Base-by-base conservation (phyloP, 2,329 filamentous ascomycete species). In the Pseudodiploospora longispora region DNA sequence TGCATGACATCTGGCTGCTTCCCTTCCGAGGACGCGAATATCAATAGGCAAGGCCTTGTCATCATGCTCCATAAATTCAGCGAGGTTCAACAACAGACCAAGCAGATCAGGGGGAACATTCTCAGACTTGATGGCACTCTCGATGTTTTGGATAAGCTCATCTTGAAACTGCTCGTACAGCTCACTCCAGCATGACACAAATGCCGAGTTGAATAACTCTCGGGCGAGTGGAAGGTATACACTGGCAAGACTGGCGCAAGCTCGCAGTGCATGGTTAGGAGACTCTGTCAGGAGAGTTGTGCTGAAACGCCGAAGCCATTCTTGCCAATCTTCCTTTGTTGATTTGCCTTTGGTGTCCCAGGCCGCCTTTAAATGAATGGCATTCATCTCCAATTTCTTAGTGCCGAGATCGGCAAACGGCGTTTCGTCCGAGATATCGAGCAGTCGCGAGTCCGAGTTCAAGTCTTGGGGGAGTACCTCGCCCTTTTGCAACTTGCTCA, bases 21-120 rank as follows among this genome's bases (percentile, higher is more conserved):
- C 95, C 59, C 91, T 85, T 30, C 94, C 94, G 8, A 98, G 76
- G 7, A 93, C 89, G 40, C 93, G 77, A 51, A 99, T 96, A 59
- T 99, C 94, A 50, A 99, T 98, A 2, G 93, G 93, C 42, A 99
- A 71, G 10, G 94, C 91, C 64, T 98, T 98, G 63, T 99, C 93
- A 56, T 98, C 94, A 59, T 98, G 93, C 61, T 99, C 93, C 93
- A 99, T 99, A 63, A 98, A 99, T 61, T 99, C 93, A 27, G 93
- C 93, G 41, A 99, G 75, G 58, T 98, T 98, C 40, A 99, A 79
- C 29, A 99, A 73, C 40, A 96, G 84, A 48, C 95, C 91, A 6
- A 98, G 72, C 52, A 99, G 84, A 63, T 99, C 94, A 0, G 94
- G 93, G 0, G 93, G 91, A 9, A 98, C 94, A 55, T 96, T 91